A percentile compares a stretch with the other conserved stretches of the same genome.
These are phyloP conservation scores for Chalciporus chontae DNA, from an alignment of 768 basidiomycete species.

Conservation along the genomic window DNA sequence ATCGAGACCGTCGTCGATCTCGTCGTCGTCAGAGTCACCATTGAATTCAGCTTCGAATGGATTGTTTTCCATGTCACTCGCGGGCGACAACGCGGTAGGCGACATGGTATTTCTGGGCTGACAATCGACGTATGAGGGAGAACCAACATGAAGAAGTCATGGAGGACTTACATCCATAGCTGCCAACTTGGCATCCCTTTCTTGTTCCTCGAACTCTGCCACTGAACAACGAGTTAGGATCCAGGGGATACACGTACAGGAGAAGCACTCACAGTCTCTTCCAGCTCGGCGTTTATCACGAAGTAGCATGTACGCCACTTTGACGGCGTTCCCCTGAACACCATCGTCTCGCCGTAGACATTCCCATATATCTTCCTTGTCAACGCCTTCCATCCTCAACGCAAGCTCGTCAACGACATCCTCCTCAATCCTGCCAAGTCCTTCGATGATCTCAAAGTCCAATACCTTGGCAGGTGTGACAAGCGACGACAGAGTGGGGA, in stretches of 20 bases:
- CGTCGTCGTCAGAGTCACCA: constrained; percentile 42
- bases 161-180: constrained; percentile 69
- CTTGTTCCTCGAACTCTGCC: constrained; percentile 79
- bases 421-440: constrained; percentile 88
- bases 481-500: constrained; percentile 69
- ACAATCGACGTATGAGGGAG: constrained; percentile 4
- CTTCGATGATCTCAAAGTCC: constrained; percentile 86
- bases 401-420: constrained; percentile 85
- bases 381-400: constrained; percentile 65
- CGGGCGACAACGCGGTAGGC: constrained; percentile 63
- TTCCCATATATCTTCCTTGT: constrained; percentile 84
- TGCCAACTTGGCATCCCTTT: constrained; percentile 76
- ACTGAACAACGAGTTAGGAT: constrained; percentile 40
- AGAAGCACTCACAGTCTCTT: constrained; percentile 66
- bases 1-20: constrained; percentile 54
- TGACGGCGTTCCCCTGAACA: constrained; percentile 85
- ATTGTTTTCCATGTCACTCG: constrained; percentile 65
- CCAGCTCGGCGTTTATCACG: constrained; percentile 84
- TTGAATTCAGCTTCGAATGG: constrained; percentile 78
- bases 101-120: constrained; percentile 73
- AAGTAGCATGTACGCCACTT: constrained; percentile 93
- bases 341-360: constrained; percentile 82
- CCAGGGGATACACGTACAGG: not conserved
- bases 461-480: constrained; percentile 64
- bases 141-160: constrained; percentile 20